Evolutionary conservation across 2,329 filamentous ascomycete species (phyloP), one percentile per base, ranked within the genome.

Genomic region (Colletotrichum sp.): DNA sequence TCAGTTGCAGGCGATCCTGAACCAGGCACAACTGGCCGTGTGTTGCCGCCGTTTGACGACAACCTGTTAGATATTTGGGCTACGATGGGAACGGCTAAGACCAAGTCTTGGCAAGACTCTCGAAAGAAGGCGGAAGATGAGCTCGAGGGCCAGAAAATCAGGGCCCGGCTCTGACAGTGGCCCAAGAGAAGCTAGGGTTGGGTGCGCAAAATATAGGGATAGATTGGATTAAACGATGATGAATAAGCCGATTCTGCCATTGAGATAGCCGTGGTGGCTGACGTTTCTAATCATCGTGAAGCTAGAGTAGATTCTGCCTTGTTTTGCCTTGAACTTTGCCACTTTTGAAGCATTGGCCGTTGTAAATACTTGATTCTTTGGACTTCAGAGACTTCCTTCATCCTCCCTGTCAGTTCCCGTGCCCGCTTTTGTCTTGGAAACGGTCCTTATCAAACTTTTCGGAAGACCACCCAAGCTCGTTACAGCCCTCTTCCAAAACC

Each of bases 1-100:
- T 72, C 75, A 6, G 80, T 89, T 30, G 87, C 87, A 0, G 87
- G 87, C 0, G 83, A 87, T 8, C 87, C 88, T 4, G 80, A 78
- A 0, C 78, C 81, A 7, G 85, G 83, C 0, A 82, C 82, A 5
- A 83, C 83, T 0, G 87, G 87, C 0, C 82, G 87, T 8, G 79
- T 79, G 13, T 77, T 89, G 34, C 87, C 87, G 3, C 81, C 80
- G 3, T 89, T 88, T 69, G 84, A 88, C 15, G 81, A 82, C 30
- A 82, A 81, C 26, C 87, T 86, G 85, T 71, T 83, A 3, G 81
- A 82, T 3, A 52, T 81, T 6, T 84, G 83, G 82, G 78, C 78
- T 30, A 78, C 79, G 0, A 84, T 84, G 82, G 78, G 81, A 5
- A 76, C 69, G 1, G 69, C 79, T 12, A 84, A 84, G 77, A 79